Percentiles rank a stretch among this genome's conserved stretches.
Conservation (phyloP, 1,284 basidiomycete species). For the Trametes hirsuta region DNA sequence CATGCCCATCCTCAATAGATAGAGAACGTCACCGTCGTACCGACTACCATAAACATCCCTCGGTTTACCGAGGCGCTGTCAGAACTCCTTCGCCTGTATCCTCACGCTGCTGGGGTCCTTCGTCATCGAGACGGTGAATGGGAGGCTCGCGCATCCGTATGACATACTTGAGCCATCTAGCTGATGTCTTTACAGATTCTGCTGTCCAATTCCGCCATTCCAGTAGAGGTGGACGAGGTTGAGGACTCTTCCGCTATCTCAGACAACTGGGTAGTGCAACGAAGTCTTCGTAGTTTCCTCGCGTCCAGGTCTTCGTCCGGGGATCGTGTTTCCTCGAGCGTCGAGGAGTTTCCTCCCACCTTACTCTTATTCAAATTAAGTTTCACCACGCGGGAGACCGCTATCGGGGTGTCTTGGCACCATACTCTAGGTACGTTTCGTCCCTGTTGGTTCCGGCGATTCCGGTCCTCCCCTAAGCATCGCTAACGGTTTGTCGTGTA, state of each 20-base stretch:
- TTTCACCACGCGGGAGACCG: slow-evolving; percentile 27
- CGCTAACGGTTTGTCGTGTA: slow-evolving; percentile 7
- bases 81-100: slow-evolving; percentile 28
- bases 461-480: not conserved
- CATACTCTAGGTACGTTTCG: slow-evolving; percentile 32
- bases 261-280: slow-evolving; percentile 33
- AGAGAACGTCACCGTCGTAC: slow-evolving; percentile 35
- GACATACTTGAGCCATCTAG: no score
- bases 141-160: slow-evolving; percentile 28
- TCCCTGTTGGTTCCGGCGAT: slow-evolving; percentile 14
- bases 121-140: slow-evolving; percentile 24
- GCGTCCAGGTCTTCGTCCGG: not conserved
- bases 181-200: not conserved
- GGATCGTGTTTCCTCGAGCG: not conserved
- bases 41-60: slow-evolving; percentile 25
- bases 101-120: slow-evolving; percentile 34
- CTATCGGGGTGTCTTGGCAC: slow-evolving; percentile 39
- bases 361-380: slow-evolving; percentile 36
- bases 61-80: slow-evolving; percentile 33
- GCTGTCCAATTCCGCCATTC: slow-evolving; percentile 15
- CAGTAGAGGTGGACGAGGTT: slow-evolving; percentile 1
- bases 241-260: not conserved
- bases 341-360: slow-evolving; percentile 17
- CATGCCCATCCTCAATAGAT: slow-evolving; percentile 23
- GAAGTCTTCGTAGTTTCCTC: slow-evolving; percentile 29